These are phyloP conservation scores for Debaryomycetaceae sp. DNA, from an alignment of 1,139 yeast species.

Conservation along the genomic window DNA sequence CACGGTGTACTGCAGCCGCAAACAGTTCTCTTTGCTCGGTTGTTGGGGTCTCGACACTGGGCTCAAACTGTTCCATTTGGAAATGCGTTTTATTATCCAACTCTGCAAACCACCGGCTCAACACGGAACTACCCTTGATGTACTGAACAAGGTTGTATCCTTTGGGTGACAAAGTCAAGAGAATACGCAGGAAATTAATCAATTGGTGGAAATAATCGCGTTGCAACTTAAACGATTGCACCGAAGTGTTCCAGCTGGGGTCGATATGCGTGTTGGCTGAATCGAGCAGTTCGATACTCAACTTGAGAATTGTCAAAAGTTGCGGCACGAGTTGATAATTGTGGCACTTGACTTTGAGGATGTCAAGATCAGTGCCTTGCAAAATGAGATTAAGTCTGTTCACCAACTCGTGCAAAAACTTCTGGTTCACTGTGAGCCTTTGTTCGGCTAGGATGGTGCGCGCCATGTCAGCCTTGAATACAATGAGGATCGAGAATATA, in stretches of 20 bases:
- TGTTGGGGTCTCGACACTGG: too few species aligned
- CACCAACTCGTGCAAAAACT: slow-evolving; percentile 2
- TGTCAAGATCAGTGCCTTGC: slow-evolving; percentile 6
- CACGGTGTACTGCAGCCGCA: too few species aligned
- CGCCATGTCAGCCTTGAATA: slow-evolving; percentile 8
- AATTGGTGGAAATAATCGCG: slow-evolving; percentile 2
- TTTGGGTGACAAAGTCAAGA: slow-evolving; percentile 6
- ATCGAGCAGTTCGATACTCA: slow-evolving; percentile 5
- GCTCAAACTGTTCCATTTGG: too few species aligned
- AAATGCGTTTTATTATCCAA: too few species aligned
- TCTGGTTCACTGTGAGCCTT: slow-evolving; percentile 3
- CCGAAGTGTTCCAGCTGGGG: neutral
- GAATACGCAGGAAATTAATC: slow-evolving; percentile 3
- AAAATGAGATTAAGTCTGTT: slow-evolving; percentile 5
- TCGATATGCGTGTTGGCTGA: neutral
- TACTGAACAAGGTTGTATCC: slow-evolving; percentile 7
- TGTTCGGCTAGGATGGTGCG: slow-evolving; percentile 4
- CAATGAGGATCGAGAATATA: slow-evolving; percentile 6
- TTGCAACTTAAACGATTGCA: neutral
- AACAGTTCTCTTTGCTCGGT: too few species aligned
- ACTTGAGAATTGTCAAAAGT: slow-evolving; percentile 6
- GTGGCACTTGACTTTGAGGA: slow-evolving; percentile 4
- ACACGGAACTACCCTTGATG: slow-evolving; percentile 2
- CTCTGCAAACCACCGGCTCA: slow-evolving; percentile 4
- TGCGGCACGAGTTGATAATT: slow-evolving; percentile 8